Conservation (phyloP, 768 basidiomycete genomes). For the Solioccasus polychromus region DNA sequence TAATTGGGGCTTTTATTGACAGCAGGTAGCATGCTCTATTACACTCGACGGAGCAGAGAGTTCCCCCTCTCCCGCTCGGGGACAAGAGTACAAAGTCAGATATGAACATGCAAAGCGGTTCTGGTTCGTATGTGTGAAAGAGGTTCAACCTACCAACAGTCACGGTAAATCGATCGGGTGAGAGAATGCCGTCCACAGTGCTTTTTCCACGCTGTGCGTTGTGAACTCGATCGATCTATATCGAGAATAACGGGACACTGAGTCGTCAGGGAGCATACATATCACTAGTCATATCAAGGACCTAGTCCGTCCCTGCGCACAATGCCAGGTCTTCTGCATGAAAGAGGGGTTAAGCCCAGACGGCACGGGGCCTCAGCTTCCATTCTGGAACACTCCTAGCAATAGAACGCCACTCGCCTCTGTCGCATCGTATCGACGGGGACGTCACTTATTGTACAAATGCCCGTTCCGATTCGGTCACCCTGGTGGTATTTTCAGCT, state of each 20-base stretch:
- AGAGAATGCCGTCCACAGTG: not conserved
- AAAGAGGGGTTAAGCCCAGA: constrained; percentile 5
- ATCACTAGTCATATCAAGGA: not conserved
- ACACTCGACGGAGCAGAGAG: not conserved
- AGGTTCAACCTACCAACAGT: not conserved
- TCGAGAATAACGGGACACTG: constrained; percentile 9
- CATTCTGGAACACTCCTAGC: constrained; percentile 10
- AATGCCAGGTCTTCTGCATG: constrained; percentile 1
- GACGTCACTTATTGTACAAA: constrained; percentile 7
- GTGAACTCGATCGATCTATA: constrained; percentile 4
- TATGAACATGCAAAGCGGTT: too few species aligned
- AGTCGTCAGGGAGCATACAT: constrained; percentile 5
- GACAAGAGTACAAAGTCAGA: too few species aligned
- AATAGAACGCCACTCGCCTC: constrained; percentile 21
- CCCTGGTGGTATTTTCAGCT: constrained; percentile 12
- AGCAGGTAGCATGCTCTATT: not conserved
- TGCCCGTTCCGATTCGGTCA: constrained; percentile 3
- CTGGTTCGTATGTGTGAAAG: not conserved
- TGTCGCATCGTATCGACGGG: constrained; percentile 14
- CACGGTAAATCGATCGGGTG: not conserved
- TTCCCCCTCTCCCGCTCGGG: not conserved
- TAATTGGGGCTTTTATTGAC: not conserved
- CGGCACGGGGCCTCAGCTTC: constrained; percentile 4
- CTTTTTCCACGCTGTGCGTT: constrained; percentile 3
- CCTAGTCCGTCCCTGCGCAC: not conserved